Percentiles rank a stretch among this genome's conserved stretches.
These are phyloP conservation scores for Diddensiella caesifluorescens DNA, from an alignment of 805 yeast genomes.

Conservation along the genomic window DNA sequence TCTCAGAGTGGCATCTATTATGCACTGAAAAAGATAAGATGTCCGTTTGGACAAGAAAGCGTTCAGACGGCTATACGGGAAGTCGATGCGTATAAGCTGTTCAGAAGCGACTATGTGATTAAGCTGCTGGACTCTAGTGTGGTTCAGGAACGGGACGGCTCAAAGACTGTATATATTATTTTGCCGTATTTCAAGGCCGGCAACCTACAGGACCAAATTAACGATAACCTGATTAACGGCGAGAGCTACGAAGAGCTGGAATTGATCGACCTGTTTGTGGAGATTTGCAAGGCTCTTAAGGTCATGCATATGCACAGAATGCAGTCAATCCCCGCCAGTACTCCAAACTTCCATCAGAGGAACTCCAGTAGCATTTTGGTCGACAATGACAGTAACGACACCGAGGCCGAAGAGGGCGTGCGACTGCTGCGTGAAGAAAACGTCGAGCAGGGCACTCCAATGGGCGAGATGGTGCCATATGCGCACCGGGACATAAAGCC, in stretches of 20 bases:
- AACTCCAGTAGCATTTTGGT: not conserved
- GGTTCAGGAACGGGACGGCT: slow-evolving; percentile 69
- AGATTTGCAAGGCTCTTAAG: slow-evolving; percentile 68
- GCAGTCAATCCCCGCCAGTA: slow-evolving; percentile 1
- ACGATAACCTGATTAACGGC: slow-evolving; percentile 53
- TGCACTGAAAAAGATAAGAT: slow-evolving; percentile 80
- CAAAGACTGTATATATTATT: slow-evolving; percentile 69
- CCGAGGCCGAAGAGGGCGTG: slow-evolving; percentile 13
- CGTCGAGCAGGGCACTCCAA: slow-evolving; percentile 38
- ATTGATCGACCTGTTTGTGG: slow-evolving; percentile 56
- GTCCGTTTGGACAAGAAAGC: slow-evolving; percentile 80
- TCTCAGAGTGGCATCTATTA: slow-evolving; percentile 42
- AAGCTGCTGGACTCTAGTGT: slow-evolving; percentile 66
- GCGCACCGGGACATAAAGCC: slow-evolving; percentile 90
- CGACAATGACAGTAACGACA: slow-evolving; percentile 7
- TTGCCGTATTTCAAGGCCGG: slow-evolving; percentile 72
- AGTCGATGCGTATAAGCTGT: slow-evolving; percentile 66
- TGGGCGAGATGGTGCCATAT: slow-evolving; percentile 56
- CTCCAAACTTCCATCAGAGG: not conserved
- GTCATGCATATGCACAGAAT: slow-evolving; percentile 56
- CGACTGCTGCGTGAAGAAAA: slow-evolving; percentile 16
- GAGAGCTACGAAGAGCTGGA: slow-evolving; percentile 54
- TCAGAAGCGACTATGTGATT: slow-evolving; percentile 60
- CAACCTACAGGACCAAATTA: slow-evolving; percentile 77
- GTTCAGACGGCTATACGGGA: slow-evolving; percentile 72